Percentiles rank a stretch among this genome's conserved stretches.
phyloP scores from a whole-genome alignment of 2,329 filamentous ascomycete species.

The Arthrobotrys entomopaga region DNA sequence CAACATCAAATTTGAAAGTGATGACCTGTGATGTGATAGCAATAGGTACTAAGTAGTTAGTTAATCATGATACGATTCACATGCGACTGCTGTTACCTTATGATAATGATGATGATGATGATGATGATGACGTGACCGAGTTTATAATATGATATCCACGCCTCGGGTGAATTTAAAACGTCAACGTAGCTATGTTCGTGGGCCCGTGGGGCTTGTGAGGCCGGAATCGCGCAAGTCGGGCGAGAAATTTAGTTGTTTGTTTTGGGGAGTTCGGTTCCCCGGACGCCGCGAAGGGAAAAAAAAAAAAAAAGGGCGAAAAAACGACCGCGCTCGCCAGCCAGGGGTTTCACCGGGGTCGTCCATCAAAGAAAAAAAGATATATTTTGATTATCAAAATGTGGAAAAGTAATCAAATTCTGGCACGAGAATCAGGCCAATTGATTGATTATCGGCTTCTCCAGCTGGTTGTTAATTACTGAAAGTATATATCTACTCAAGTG shows the following conservation, averaged over 20 bases:
- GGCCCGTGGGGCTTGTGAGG: no score
- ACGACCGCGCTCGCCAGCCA: not conserved
- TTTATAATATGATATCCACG: not conserved
- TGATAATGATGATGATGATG: no score
- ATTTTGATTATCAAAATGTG: no score
- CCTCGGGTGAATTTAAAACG: no score
- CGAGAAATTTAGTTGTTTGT: slow-evolving; percentile 14
- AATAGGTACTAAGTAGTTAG: no score
- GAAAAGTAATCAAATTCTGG: not conserved
- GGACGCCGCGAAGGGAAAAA: slow-evolving; percentile 25
- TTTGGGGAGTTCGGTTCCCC: slow-evolving; percentile 49
- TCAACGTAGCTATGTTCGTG: no score
- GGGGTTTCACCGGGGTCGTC: no score
- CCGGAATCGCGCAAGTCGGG: slow-evolving; percentile 25
- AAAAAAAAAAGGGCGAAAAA: not conserved
- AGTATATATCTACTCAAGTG: not conserved
- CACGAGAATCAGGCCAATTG: slow-evolving; percentile 20
- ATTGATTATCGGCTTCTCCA: not conserved
- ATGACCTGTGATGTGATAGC: not conserved
- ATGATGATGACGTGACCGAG: slow-evolving; percentile 43
- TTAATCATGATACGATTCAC: not conserved
- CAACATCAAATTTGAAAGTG: no score
- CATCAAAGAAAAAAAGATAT: no score
- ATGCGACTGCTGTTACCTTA: slow-evolving; percentile 7
- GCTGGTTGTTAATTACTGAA: not conserved